Conservation (phyloP, 2,329 filamentous ascomycete genomes). For the Davidsoniella neocaledoniae region DNA sequence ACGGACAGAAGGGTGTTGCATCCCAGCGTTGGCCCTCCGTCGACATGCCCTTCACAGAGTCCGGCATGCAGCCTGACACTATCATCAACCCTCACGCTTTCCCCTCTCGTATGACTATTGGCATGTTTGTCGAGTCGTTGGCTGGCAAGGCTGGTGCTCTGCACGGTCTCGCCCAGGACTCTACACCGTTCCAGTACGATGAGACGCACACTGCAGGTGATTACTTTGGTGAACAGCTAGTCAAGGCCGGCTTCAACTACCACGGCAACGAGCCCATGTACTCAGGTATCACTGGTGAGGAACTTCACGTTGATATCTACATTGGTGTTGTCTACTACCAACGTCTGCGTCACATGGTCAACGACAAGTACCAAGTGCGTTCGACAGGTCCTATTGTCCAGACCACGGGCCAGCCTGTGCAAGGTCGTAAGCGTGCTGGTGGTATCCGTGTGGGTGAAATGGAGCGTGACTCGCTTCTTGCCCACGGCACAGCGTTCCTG, state of each 20-base stretch:
- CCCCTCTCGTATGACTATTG: constrained; percentile 98
- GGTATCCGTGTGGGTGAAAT: constrained; percentile 99
- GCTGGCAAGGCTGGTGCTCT: constrained; percentile 89
- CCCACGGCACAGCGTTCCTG: constrained; percentile 87
- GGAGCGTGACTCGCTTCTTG: constrained; percentile 89
- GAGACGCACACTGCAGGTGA: constrained; percentile 84
- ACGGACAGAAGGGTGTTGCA: constrained; percentile 94
- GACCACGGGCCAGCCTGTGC: constrained; percentile 89
- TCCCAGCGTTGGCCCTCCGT: constrained; percentile 89
- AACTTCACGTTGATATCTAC: constrained; percentile 89
- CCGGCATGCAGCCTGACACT: constrained; percentile 87
- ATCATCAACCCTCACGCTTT: constrained; percentile 99
- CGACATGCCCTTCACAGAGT: constrained; percentile 95
- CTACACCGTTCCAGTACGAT: constrained; percentile 85
- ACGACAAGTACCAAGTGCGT: constrained; percentile 97
- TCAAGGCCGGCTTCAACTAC: constrained; percentile 93
- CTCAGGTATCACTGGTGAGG: constrained; percentile 86
- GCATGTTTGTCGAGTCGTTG: constrained; percentile 96
- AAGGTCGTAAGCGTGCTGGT: constrained; percentile 87
- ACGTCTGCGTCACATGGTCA: constrained; percentile 95
- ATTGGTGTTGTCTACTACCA: constrained; percentile 97
- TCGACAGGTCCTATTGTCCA: constrained; percentile 86
- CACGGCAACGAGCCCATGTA: constrained; percentile 99
- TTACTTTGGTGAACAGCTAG: constrained; percentile 90
- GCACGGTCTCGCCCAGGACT: constrained; percentile 91